Percentiles rank a stretch among this genome's conserved stretches.
These are phyloP conservation scores for Bruguiera parviflora DNA, from an alignment of 345 rosid species.

Conservation along the genomic window DNA sequence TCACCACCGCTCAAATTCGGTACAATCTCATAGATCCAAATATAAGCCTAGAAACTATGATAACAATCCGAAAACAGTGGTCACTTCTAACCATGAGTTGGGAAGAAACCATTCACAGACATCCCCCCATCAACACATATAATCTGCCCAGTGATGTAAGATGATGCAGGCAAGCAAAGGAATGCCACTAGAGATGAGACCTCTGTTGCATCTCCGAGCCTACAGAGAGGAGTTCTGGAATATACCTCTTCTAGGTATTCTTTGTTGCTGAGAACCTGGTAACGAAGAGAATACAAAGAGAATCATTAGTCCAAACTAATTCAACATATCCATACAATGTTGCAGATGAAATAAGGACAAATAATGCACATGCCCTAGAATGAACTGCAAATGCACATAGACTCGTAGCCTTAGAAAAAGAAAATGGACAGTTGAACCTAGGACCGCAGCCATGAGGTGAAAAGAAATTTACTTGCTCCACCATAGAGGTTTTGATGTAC, in stretches of 20 bases:
- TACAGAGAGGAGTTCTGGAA: slow-evolving; percentile 53
- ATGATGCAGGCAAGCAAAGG: slow-evolving; percentile 73
- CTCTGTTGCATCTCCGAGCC: slow-evolving; percentile 57
- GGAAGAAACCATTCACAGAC: slow-evolving; percentile 61
- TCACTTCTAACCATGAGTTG: slow-evolving; percentile 35
- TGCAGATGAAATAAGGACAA: not conserved
- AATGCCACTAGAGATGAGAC: slow-evolving; percentile 71
- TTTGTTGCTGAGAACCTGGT: slow-evolving; percentile 38
- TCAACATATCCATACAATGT: not conserved
- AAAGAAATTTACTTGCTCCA: slow-evolving; percentile 54
- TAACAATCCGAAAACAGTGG: not conserved
- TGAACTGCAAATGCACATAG: no score
- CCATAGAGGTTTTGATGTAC: slow-evolving; percentile 81
- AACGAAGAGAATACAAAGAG: not conserved
- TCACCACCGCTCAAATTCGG: not conserved
- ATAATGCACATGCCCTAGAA: not conserved
- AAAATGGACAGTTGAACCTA: not conserved
- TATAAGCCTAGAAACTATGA: not conserved
- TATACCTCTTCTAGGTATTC: slow-evolving; percentile 52
- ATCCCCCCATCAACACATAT: slow-evolving; percentile 65
- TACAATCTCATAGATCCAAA: not conserved
- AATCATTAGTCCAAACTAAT: not conserved
- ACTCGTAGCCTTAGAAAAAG: not conserved
- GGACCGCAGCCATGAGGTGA: not conserved
- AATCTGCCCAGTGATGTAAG: slow-evolving; percentile 73